These are phyloP conservation scores for Wakefieldia striispora DNA, from an alignment of 768 basidiomycete species.

Conservation along the genomic window DNA sequence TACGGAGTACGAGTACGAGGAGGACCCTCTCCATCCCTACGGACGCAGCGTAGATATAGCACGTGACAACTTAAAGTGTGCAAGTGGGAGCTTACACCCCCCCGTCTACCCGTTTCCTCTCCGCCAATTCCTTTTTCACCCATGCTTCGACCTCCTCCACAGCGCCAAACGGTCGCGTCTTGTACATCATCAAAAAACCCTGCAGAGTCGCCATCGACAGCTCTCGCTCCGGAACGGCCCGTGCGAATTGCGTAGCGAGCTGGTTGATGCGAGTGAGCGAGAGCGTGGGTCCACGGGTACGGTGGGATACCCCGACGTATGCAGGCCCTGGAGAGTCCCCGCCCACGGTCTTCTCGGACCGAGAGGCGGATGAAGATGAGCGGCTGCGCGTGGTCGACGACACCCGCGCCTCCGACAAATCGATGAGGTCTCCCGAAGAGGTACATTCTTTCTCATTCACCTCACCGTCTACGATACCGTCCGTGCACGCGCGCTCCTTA, in stretches of 20 bases:
- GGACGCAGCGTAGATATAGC: no score
- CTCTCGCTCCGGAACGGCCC: slow-evolving; percentile 46
- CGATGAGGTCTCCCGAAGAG: slow-evolving; percentile 15
- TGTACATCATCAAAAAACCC: slow-evolving; percentile 61
- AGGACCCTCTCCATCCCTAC: no score
- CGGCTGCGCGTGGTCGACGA: background rate
- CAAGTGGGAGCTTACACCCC: no score
- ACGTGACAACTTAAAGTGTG: no score
- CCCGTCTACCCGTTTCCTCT: background rate
- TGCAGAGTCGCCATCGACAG: slow-evolving; percentile 45
- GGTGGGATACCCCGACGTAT: slow-evolving; percentile 27
- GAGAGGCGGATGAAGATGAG: background rate
- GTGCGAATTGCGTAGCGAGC: slow-evolving; percentile 58
- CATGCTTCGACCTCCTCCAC: slow-evolving; percentile 44
- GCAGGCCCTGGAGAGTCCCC: background rate
- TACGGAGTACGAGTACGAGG: no score
- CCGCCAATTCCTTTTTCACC: slow-evolving; percentile 45
- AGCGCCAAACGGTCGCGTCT: slow-evolving; percentile 56
- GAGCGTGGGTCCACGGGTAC: slow-evolving; percentile 39
- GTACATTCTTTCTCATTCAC: background rate
- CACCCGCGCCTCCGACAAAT: slow-evolving; percentile 7
- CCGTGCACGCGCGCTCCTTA: background rate
- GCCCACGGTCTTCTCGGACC: slow-evolving; percentile 19
- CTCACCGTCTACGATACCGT: background rate
- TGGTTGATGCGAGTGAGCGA: slow-evolving; percentile 36